phyloP scores from a whole-genome alignment of 139 green algal genomes.

The Chlamydomonas incerta region DNA sequence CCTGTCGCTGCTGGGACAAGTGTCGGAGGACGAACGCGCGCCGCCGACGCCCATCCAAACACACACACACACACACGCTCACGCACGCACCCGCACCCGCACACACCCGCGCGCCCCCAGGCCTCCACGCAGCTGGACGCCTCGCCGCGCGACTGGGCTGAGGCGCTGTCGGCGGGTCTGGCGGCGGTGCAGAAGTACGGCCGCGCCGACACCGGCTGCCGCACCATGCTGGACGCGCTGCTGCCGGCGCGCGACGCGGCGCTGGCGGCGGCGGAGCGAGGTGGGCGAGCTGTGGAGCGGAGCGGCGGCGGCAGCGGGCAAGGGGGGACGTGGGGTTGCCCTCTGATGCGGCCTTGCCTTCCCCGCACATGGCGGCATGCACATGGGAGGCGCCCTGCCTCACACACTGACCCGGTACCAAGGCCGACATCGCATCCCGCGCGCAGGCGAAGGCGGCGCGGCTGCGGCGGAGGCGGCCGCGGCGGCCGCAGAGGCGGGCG shows the following conservation, averaged over 20 bases:
- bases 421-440: no score
- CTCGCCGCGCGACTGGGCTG: conserved; percentile 32
- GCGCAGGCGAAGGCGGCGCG: background rate
- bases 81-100: no score
- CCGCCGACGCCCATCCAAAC: no score
- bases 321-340: no score
- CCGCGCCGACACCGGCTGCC: conserved; percentile 65
- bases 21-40: no score
- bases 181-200: conserved; percentile 77
- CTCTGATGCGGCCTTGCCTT: background rate
- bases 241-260: conserved; percentile 64
- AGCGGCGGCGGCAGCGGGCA: background rate
- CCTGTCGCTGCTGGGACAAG: no score
- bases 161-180: conserved; percentile 67
- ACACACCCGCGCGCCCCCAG: no score
- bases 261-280: conserved; percentile 2
- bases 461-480: conserved; percentile 48
- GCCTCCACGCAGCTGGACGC: background rate
- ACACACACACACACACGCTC: no score
- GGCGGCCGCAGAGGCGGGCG: conserved; percentile 67
- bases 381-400: no score
- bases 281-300: background rate
- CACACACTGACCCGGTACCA: no score
- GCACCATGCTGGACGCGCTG: conserved; percentile 89
- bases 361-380: background rate